Percentiles rank a stretch among this genome's conserved stretches.
These are phyloP conservation scores for Sporothrix globosa DNA, from an alignment of 2,329 filamentous ascomycete species.

Conservation along the genomic window DNA sequence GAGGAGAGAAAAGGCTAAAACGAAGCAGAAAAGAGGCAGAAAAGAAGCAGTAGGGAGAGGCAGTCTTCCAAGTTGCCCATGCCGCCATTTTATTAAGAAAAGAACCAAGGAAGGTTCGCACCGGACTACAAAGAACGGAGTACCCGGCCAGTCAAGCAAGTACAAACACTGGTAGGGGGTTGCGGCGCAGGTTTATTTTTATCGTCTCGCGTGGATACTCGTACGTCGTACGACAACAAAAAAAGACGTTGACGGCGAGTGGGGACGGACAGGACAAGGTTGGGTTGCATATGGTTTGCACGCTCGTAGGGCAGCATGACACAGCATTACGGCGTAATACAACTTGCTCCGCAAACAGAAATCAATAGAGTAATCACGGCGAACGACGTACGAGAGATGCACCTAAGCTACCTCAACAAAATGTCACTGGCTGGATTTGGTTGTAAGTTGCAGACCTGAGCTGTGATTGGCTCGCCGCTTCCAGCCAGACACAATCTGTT, in stretches of 20 bases:
- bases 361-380: not conserved
- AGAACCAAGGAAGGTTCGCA: not conserved
- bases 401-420: constrained; percentile 2
- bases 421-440: not conserved
- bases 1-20: no score
- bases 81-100: no score
- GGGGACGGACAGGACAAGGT: not conserved
- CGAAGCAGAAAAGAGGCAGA: no score
- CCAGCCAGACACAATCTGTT: constrained; percentile 4
- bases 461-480: not conserved
- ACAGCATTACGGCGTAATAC: constrained; percentile 6
- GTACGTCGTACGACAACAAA: not conserved
- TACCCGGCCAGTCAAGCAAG: not conserved
- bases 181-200: constrained; percentile 14
- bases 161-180: no score
- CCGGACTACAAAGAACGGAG: not conserved
- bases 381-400: not conserved
- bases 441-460: not conserved
- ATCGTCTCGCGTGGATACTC: not conserved
- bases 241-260: not conserved
- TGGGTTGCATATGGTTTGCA: not conserved
- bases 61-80: no score
- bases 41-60: not conserved
- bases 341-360: no score
- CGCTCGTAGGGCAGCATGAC: constrained; percentile 1